These are phyloP conservation scores for Priceomyces medius DNA, from an alignment of 805 yeast species.

Conservation along the genomic window DNA sequence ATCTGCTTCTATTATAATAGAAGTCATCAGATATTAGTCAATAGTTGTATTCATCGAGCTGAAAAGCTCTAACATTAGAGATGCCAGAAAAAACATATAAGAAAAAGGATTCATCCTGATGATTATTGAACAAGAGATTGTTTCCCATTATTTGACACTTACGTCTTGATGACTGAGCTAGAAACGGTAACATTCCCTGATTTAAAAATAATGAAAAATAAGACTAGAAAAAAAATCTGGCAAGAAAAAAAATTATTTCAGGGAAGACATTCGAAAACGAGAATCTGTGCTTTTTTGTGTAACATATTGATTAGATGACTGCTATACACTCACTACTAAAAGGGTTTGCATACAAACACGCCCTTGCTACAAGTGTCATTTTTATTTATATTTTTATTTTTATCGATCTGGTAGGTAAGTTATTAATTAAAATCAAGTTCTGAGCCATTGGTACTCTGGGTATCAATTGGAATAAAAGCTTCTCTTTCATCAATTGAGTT, in stretches of 20 bases:
- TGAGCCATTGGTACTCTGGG: slow-evolving; percentile 3
- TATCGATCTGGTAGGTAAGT: neutral
- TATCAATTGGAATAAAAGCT: slow-evolving; percentile 1
- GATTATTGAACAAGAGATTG: neutral
- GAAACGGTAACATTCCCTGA: too few relatives aligned
- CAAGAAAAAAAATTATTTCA: neutral
- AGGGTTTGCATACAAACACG: too few relatives aligned
- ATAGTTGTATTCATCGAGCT: slow-evolving; percentile 77
- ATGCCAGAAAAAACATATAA: slow-evolving; percentile 79
- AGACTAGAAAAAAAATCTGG: too few relatives aligned
- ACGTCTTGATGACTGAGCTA: too few relatives aligned
- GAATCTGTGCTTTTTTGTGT: neutral
- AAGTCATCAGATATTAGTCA: slow-evolving; percentile 61
- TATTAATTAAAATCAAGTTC: slow-evolving; percentile 2
- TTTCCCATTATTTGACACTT: too few relatives aligned
- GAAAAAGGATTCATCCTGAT: slow-evolving; percentile 38
- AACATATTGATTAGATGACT: neutral
- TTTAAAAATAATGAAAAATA: neutral
- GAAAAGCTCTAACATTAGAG: slow-evolving; percentile 83
- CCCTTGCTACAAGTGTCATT: too few relatives aligned
- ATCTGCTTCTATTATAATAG: neutral
- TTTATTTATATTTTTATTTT: neutral
- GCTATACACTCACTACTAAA: neutral
- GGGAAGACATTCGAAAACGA: neutral
- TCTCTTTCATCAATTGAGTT: neutral